Evolutionary conservation across 805 yeast genomes (phyloP).

Genomic region (Jamesozyma spencerorum): DNA sequence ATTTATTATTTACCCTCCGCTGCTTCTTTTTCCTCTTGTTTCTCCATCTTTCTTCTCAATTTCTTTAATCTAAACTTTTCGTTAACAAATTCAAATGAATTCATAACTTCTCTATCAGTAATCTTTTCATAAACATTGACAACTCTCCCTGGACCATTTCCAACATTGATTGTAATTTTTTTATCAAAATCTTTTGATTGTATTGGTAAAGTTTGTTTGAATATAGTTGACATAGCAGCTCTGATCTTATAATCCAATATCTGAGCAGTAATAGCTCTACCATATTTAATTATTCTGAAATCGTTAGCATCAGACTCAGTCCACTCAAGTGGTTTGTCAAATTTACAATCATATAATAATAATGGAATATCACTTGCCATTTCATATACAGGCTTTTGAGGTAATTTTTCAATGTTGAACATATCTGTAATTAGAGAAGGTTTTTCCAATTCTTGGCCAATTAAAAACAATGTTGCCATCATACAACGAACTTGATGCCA

Average conservation of each 20-base stretch:
- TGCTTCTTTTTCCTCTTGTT: conserved; percentile 10
- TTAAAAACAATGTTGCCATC: conserved; percentile 71
- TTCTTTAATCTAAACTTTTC: conserved; percentile 41
- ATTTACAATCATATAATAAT: conserved; percentile 77
- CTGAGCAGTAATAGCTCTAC: conserved; percentile 38
- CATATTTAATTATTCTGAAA: conserved; percentile 35
- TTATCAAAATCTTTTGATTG: conserved; percentile 17
- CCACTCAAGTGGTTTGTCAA: conserved; percentile 64
- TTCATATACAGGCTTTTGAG: conserved; percentile 68
- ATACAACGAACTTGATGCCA: conserved; percentile 98
- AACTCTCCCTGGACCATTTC: conserved; percentile 72
- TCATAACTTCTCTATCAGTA: conserved; percentile 46
- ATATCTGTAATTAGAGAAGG: conserved; percentile 50
- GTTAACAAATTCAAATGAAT: conserved; percentile 61
- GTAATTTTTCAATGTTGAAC: conserved; percentile 45
- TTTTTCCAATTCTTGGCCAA: conserved; percentile 69
- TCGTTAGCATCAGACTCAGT: conserved; percentile 21
- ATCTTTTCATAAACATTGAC: conserved; percentile 50
- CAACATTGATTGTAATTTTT: conserved; percentile 42
- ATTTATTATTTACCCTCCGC: background rate
- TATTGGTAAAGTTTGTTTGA: conserved; percentile 33
- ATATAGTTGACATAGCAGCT: conserved; percentile 41
- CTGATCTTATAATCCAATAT: conserved; percentile 53
- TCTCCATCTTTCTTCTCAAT: conserved; percentile 20
- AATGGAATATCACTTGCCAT: conserved; percentile 89